Conservation (phyloP, 768 basidiomycete genomes). For the Aureoboletus auriporus region DNA sequence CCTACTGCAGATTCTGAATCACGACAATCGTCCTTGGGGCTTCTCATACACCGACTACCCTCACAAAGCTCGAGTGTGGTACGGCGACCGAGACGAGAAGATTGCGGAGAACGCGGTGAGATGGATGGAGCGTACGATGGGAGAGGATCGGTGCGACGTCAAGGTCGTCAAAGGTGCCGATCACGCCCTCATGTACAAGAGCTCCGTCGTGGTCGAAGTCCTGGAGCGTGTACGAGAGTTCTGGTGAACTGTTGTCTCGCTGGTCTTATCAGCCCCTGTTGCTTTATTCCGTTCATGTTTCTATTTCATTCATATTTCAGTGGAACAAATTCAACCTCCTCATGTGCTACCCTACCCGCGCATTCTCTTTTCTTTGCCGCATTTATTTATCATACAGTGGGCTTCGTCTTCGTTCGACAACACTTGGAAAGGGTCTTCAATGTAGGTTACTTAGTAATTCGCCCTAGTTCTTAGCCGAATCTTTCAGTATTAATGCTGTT, state of each 20-base stretch:
- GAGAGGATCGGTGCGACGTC: constrained; percentile 67
- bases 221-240: constrained; percentile 64
- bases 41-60: constrained; percentile 83
- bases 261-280: constrained; percentile 10
- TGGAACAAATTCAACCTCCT: constrained; percentile 14
- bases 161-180: constrained; percentile 85
- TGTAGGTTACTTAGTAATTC: constrained; percentile 24
- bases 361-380: constrained; percentile 11
- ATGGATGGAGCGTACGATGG: constrained; percentile 90
- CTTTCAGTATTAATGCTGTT: constrained; percentile 30
- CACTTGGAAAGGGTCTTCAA: constrained; percentile 25
- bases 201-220: constrained; percentile 81
- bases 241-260: constrained; percentile 35
- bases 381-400: constrained; percentile 19
- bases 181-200: constrained; percentile 92
- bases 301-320: constrained; percentile 6
- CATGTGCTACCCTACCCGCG: constrained; percentile 6
- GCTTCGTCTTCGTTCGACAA: constrained; percentile 13
- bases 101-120: constrained; percentile 87
- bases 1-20: constrained; percentile 87
- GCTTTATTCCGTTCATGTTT: constrained; percentile 16
- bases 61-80: constrained; percentile 81
- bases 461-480: constrained; percentile 21
- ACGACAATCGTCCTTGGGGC: constrained; percentile 84
- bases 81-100: constrained; percentile 90